Base-by-base conservation (phyloP, 495 filamentous ascomycete species). In the Tuber microsphaerosporum region DNA sequence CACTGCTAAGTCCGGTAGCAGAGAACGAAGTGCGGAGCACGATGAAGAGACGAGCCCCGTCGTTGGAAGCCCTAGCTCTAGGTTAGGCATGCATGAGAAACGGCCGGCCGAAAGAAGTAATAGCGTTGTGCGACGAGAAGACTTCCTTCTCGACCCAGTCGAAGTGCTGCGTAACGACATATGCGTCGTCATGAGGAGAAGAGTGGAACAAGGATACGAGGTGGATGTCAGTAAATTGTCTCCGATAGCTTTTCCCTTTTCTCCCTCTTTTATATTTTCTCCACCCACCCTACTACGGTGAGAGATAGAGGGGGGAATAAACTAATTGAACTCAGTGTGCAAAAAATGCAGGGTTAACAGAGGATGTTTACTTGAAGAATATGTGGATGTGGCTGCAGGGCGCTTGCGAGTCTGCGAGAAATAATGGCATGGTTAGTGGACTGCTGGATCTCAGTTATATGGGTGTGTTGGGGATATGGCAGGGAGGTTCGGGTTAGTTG, bases 381-480 rank as follows among this genome's bases (percentile, higher is more conserved):
- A 75, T 81, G 56, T 81, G 80, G 80, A 48, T 74, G 39, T 83
- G 81, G 73, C 75, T 80, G 26, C 39, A 79, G 91, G 92, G 89
- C 45, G 91, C 92, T 39, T 89, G 90, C 26, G 85, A 85, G 31
- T 88, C 88, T 61, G 92, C 92, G 20, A 84, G 86, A 37, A 87
- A 90, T 71, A 88, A 89, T 51, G 89, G 90, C 6, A 94, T 97
- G 92, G 87, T 92, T 69, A 85, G 88, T n/a, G 87, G 89, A 61
- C 86, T 88, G 2, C 83, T 97, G 9, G 95, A 97, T 79, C 83
- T 97, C 61, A 93, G 90, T 80, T 99, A 93, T 82, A 83, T 97
- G 81, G 95, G 95, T 5, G 90, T 98, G 65, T 86, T 88, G 73
- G 88, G 88, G 51, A 88, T 97, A 22, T 97, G 94, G 94, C 90